Percentiles rank a stretch among this genome's conserved stretches.
phyloP scores from a whole-genome alignment of 768 basidiomycete genomes.

The Kwoniella pini region DNA sequence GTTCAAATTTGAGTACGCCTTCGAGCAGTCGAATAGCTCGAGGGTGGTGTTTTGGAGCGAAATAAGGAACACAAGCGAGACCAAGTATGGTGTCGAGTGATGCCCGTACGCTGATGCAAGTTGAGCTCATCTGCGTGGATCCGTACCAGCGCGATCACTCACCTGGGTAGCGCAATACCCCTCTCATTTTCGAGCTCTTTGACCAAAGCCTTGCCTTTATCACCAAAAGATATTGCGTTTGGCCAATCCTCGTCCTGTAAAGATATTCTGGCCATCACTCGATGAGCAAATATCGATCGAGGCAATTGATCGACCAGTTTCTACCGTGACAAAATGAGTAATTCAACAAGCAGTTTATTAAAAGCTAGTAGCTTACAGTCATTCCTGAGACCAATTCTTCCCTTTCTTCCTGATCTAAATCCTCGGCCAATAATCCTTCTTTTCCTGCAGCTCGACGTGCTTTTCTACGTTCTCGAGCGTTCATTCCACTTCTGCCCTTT shows the following conservation, averaged over 20 bases:
- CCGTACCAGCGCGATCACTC: constrained; percentile 46
- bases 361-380: constrained; percentile 60
- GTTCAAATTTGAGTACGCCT: constrained; percentile 66
- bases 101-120: constrained; percentile 22
- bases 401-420: constrained; percentile 55
- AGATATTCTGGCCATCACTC: constrained; percentile 69
- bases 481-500: constrained; percentile 22
- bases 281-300: constrained; percentile 67
- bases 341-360: not conserved
- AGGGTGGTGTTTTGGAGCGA: constrained; percentile 83
- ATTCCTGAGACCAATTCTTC: constrained; percentile 66
- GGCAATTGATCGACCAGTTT: constrained; percentile 54
- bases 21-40: constrained; percentile 75
- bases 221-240: constrained; percentile 69
- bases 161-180: constrained; percentile 60
- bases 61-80: constrained; percentile 77
- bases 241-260: constrained; percentile 70
- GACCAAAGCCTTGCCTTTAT: constrained; percentile 67
- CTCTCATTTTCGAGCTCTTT: constrained; percentile 62
- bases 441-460: constrained; percentile 38
- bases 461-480: constrained; percentile 42
- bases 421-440: constrained; percentile 38
- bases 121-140: constrained; percentile 4
- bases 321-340: constrained; percentile 11
- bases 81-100: constrained; percentile 73